Conservation (phyloP, 768 basidiomycete species). For the Coprinopsis cinerea region DNA sequence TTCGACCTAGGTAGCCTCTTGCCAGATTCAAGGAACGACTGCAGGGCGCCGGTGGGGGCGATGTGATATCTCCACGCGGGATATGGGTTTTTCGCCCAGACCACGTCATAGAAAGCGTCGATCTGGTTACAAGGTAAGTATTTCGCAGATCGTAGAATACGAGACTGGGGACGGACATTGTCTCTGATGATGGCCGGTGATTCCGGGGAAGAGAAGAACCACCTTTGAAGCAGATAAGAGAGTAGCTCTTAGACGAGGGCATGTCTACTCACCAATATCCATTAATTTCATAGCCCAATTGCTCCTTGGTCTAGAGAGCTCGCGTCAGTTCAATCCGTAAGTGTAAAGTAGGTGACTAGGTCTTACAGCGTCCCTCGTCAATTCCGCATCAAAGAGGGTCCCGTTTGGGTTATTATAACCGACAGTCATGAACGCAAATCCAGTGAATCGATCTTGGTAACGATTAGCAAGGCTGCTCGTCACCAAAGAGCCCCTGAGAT, state of each 20-base stretch:
- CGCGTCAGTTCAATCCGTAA: neutral
- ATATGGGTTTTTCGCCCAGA: constrained; percentile 20
- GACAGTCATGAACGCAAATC: constrained; percentile 32
- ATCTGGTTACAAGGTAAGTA: constrained; percentile 21
- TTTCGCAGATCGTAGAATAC: neutral
- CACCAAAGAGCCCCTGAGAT: constrained; percentile 31
- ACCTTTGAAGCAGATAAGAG: constrained; percentile 17
- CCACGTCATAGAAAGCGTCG: constrained; percentile 32
- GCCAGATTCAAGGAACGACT: constrained; percentile 12
- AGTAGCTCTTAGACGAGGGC: too few relatives aligned
- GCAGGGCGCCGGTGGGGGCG: constrained; percentile 13
- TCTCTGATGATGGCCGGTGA: constrained; percentile 29
- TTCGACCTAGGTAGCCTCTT: neutral
- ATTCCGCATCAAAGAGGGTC: constrained; percentile 14
- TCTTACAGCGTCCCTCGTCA: constrained; percentile 15
- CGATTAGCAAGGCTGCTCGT: constrained; percentile 31
- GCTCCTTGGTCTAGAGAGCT: constrained; percentile 17
- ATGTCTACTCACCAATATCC: constrained; percentile 28
- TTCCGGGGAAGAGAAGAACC: constrained; percentile 29
- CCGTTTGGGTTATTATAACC: constrained; percentile 27
- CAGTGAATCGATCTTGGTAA: constrained; percentile 33
- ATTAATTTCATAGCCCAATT: constrained; percentile 23
- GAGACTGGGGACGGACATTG: constrained; percentile 22
- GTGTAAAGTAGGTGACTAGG: neutral
- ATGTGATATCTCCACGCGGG: constrained; percentile 9